A percentile compares a stretch with the other conserved stretches of the same genome.
phyloP scores from a whole-genome alignment of 176 grass and related monocot species.

The Oryza meyeriana region DNA sequence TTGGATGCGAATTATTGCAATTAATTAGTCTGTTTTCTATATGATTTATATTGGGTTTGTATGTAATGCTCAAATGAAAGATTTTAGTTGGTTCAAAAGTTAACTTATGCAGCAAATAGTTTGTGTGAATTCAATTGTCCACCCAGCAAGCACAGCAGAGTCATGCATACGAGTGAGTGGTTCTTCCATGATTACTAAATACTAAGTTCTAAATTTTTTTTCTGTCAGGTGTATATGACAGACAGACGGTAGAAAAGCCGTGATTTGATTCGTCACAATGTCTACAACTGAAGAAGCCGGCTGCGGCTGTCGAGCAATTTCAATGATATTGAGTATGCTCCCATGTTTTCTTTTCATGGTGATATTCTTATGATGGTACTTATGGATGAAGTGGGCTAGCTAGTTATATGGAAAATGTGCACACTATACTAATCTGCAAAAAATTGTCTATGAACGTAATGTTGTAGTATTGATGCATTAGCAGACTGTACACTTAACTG shows the following conservation, averaged over 20 bases:
- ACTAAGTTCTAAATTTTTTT: neutral
- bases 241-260: constrained; percentile 85
- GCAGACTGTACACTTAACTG: neutral
- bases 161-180: neutral
- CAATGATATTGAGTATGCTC: constrained; percentile 65
- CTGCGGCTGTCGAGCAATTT: constrained; percentile 68
- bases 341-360: neutral
- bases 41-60: neutral
- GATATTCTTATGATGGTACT: neutral
- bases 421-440: neutral
- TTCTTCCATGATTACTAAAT: neutral
- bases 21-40: neutral
- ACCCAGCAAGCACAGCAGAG: neutral
- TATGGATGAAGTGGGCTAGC: neutral
- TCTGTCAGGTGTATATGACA: constrained; percentile 82
- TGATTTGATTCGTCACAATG: constrained; percentile 95
- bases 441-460: neutral
- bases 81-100: neutral
- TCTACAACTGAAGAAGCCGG: constrained; percentile 61
- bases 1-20: neutral
- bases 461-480: neutral
- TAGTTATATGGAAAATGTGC: constrained; percentile 8
- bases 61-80: neutral
- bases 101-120: neutral
- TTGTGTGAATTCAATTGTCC: neutral